Percentiles rank a stretch among this genome's conserved stretches.
Conservation (phyloP, 2,329 filamentous ascomycete species). For the Xylaria polymorpha region DNA sequence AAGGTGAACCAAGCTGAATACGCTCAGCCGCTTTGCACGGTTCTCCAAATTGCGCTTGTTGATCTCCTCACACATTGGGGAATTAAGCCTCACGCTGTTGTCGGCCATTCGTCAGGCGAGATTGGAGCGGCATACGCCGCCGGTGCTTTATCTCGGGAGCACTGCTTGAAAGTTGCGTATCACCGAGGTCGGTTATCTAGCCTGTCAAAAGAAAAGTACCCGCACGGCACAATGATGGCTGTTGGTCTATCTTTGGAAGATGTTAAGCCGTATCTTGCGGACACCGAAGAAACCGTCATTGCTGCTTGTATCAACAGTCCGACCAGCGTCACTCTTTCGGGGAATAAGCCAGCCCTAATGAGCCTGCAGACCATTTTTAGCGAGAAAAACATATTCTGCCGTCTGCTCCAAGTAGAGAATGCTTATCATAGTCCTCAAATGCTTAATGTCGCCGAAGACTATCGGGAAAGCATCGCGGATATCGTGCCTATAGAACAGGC, state of each 20-base stretch:
- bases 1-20: slow-evolving; percentile 43
- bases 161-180: slow-evolving; percentile 37
- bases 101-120: slow-evolving; percentile 54
- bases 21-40: slow-evolving; percentile 50
- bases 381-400: slow-evolving; percentile 32
- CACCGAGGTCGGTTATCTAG: slow-evolving; percentile 34
- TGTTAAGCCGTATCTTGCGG: slow-evolving; percentile 16
- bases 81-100: slow-evolving; percentile 45
- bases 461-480: slow-evolving; percentile 10
- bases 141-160: slow-evolving; percentile 43
- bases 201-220: slow-evolving; percentile 47
- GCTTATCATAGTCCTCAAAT: slow-evolving; percentile 26
- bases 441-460: slow-evolving; percentile 13
- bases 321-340: slow-evolving; percentile 35
- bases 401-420: slow-evolving; percentile 31
- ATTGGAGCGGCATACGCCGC: slow-evolving; percentile 55
- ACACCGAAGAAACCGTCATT: not conserved
- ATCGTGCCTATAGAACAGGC: slow-evolving; percentile 14
- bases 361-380: slow-evolving; percentile 19
- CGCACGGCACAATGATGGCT: slow-evolving; percentile 19
- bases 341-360: slow-evolving; percentile 28
- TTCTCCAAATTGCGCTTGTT: slow-evolving; percentile 52
- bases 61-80: slow-evolving; percentile 49
- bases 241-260: slow-evolving; percentile 10
- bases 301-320: slow-evolving; percentile 40